Evolutionary conservation across 78 protist genomes (phyloP), one percentile per base, ranked within the genome.

Genomic region (Trichosphaerium sp.): DNA sequence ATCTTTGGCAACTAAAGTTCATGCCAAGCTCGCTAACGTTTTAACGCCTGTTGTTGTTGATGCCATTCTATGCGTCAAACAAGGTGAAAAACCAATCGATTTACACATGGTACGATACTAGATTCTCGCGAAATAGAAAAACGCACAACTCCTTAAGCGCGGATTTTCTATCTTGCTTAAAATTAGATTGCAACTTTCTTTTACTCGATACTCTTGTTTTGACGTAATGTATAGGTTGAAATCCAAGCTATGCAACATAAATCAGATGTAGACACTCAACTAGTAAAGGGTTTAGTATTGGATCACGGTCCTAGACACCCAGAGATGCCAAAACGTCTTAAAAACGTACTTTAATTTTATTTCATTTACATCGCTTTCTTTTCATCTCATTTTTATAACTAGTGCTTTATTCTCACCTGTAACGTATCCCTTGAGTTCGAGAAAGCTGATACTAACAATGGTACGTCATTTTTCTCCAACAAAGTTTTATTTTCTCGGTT

Each of bases 301-400:
- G 99, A 98, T 67, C 99, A 98, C 76, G 99, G 99, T 12, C 78
- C 95, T 0, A 82, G 99, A 21, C 99, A 96, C 64, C 99, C 98
- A 35, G 98, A 89, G 80, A 97, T 97, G 99, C 93, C 93, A 43
- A 86, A 80, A 80, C 25, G 32, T 35, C 47, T 84, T 3, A 75
- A 78, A 60, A 84, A 97, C 54, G 54, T 82, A n/a, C n/a, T n/a
- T n/a, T n/a, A n/a, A n/a, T n/a, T n/a, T n/a, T n/a, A n/a, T n/a
- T n/a, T n/a, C n/a, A n/a, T n/a, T n/a, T n/a, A n/a, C n/a, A n/a
- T n/a, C n/a, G n/a, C n/a, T n/a, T n/a, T n/a, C n/a, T n/a, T n/a
- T n/a, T n/a, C n/a, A n/a, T n/a, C n/a, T n/a, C n/a, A n/a, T n/a
- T n/a, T n/a, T n/a, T n/a, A n/a, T n/a, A n/a, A n/a, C n/a, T n/a